These are phyloP conservation scores for Aspergillus mulundensis DNA, from an alignment of 495 filamentous ascomycete species.

Conservation along the genomic window DNA sequence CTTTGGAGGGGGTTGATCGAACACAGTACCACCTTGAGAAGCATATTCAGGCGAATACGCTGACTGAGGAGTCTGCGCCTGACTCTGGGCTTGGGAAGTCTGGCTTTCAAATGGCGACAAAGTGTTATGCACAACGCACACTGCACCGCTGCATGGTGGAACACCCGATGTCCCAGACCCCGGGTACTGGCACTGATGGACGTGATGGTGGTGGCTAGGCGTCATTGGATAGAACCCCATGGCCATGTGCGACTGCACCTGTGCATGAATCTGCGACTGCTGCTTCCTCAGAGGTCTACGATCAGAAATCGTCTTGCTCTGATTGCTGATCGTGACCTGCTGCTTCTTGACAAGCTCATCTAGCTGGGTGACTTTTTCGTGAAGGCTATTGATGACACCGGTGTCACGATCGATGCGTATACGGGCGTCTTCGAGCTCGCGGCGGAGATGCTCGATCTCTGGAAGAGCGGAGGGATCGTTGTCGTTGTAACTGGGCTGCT, in stretches of 20 bases:
- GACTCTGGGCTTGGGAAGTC: neutral
- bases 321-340: conserved; percentile 23
- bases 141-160: neutral
- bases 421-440: conserved; percentile 3
- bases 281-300: conserved; percentile 11
- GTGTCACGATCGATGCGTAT: conserved; percentile 8
- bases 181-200: neutral
- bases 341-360: conserved; percentile 20
- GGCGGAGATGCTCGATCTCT: neutral
- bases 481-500: neutral
- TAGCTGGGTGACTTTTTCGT: conserved; percentile 17
- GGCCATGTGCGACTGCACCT: conserved; percentile 6
- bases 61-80: conserved; percentile 4
- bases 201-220: conserved; percentile 13
- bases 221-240: conserved; percentile 11
- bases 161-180: neutral
- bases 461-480: neutral
- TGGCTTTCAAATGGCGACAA: neutral
- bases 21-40: conserved; percentile 8
- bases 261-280: conserved; percentile 6
- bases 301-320: conserved; percentile 27
- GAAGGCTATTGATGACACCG: conserved; percentile 10
- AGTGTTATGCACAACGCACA: neutral
- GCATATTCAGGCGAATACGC: neutral
- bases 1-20: conserved; percentile 10